These are phyloP conservation scores for Trametes meyenii DNA, from an alignment of 768 basidiomycete species.

Conservation along the genomic window DNA sequence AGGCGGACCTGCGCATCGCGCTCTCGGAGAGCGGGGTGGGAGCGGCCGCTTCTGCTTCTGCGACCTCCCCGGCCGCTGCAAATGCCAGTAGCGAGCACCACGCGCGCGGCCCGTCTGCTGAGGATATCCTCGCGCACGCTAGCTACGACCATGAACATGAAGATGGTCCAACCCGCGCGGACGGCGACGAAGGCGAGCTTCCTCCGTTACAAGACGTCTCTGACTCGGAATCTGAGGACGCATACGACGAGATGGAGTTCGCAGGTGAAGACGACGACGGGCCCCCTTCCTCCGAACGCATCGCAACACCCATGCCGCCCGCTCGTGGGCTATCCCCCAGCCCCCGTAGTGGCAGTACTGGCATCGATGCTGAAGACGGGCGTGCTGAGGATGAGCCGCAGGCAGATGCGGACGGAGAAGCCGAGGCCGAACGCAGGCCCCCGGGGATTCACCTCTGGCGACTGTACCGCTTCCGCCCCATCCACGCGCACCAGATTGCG, in stretches of 20 bases:
- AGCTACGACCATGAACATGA: neutral
- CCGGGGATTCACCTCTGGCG: conserved; percentile 80
- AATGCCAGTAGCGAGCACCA: neutral
- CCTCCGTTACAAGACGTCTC: conserved; percentile 40
- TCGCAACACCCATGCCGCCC: conserved; percentile 32
- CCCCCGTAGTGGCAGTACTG: neutral
- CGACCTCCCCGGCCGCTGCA: neutral
- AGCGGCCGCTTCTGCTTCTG: neutral
- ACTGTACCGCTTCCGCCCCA: conserved; percentile 78
- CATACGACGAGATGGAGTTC: conserved; percentile 36
- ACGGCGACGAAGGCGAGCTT: conserved; percentile 31
- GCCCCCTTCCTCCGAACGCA: conserved; percentile 18
- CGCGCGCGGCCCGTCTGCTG: neutral
- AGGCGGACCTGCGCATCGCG: conserved; percentile 68
- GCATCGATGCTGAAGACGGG: neutral
- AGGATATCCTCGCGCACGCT: neutral
- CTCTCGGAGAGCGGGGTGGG: conserved; percentile 44
- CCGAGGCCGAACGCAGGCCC: conserved; percentile 42
- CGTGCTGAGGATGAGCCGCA: conserved; percentile 37
- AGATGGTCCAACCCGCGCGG: neutral
- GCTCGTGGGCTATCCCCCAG: conserved; percentile 15
- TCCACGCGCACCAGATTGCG: conserved; percentile 40
- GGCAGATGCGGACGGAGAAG: conserved; percentile 22
- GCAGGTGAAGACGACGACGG: conserved; percentile 14
- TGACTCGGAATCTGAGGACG: conserved; percentile 38